A percentile compares a stretch with the other conserved stretches of the same genome.
Evolutionary conservation across 73 alveolate genomes (phyloP).

Genomic region (Halteria grandinella): DNA sequence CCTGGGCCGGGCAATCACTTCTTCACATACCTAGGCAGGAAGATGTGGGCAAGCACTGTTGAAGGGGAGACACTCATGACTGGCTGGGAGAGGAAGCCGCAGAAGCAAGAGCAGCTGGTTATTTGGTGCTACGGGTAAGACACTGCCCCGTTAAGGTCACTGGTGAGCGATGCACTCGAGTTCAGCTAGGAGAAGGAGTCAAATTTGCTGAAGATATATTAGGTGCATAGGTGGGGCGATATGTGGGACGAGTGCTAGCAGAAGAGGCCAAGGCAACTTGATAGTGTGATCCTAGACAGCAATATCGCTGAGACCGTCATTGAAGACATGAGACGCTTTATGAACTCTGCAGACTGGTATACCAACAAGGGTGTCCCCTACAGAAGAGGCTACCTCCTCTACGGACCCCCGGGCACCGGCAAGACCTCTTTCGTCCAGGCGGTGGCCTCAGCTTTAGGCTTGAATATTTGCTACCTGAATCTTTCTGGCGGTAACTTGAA

Average conservation of each 20-base stretch:
- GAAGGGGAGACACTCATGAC: constrained; percentile 60
- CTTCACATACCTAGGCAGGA: constrained; percentile 31
- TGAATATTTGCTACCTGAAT: constrained; percentile 72
- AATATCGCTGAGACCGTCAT: constrained; percentile 37
- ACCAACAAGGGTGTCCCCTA: constrained; percentile 74
- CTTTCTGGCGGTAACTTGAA: constrained; percentile 58
- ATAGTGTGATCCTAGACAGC: constrained; percentile 39
- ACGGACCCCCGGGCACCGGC: constrained; percentile 81
- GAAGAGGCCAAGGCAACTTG: constrained; percentile 46
- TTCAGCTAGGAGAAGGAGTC: constrained; percentile 28
- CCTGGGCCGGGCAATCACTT: constrained; percentile 63
- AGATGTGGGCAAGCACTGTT: constrained; percentile 44
- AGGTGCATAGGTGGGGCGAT: constrained; percentile 59
- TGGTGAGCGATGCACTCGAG: constrained; percentile 35
- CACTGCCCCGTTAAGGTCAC: constrained; percentile 6
- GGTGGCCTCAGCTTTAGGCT: constrained; percentile 69
- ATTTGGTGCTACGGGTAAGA: constrained; percentile 32
- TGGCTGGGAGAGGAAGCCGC: constrained; percentile 56
- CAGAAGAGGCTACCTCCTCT: constrained; percentile 72
- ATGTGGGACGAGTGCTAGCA: constrained; percentile 42
- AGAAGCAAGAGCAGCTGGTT: constrained; percentile 32
- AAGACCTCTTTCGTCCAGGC: constrained; percentile 75
- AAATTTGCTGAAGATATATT: constrained; percentile 11
- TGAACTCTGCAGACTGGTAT: constrained; percentile 69
- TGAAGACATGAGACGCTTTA: constrained; percentile 61